These are phyloP conservation scores for Alternaria conjuncta DNA, from an alignment of 2,329 filamentous ascomycete genomes.

Conservation along the genomic window DNA sequence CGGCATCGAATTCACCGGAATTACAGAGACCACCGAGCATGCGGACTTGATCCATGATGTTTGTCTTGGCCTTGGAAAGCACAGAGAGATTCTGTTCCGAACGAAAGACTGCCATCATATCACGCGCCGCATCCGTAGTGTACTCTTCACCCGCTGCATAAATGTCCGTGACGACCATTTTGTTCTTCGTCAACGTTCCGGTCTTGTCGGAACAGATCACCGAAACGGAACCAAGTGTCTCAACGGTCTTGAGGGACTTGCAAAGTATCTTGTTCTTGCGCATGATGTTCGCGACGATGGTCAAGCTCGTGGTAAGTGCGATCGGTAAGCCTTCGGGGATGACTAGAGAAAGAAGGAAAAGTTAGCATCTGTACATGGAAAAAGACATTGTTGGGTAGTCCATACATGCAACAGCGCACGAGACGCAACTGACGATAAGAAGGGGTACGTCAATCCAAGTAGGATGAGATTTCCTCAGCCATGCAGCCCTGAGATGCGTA, in stretches of 20 bases:
- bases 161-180: conserved; percentile 75
- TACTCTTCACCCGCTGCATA: conserved; percentile 63
- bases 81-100: conserved; percentile 47
- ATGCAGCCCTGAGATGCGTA: conserved; percentile 63
- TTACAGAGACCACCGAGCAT: conserved; percentile 73
- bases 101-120: conserved; percentile 30
- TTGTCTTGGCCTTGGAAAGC: conserved; percentile 31
- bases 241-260: conserved; percentile 80
- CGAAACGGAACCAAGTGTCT: conserved; percentile 75
- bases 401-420: conserved; percentile 56
- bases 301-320: conserved; percentile 64
- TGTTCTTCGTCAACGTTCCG: conserved; percentile 72
- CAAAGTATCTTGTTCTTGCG: conserved; percentile 77
- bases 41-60: conserved; percentile 61
- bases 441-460: conserved; percentile 74
- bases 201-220: conserved; percentile 81
- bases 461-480: conserved; percentile 70
- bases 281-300: conserved; percentile 80
- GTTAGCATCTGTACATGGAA: conserved; percentile 1
- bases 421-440: conserved; percentile 75
- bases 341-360: conserved; percentile 41
- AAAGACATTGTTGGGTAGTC: neutral
- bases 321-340: conserved; percentile 66
- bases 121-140: conserved; percentile 59
- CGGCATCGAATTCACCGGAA: conserved; percentile 74